Evolutionary conservation across 2,329 filamentous ascomycete species (phyloP), one percentile per base, ranked within the genome.

Genomic region (Aspergillus sp.): DNA sequence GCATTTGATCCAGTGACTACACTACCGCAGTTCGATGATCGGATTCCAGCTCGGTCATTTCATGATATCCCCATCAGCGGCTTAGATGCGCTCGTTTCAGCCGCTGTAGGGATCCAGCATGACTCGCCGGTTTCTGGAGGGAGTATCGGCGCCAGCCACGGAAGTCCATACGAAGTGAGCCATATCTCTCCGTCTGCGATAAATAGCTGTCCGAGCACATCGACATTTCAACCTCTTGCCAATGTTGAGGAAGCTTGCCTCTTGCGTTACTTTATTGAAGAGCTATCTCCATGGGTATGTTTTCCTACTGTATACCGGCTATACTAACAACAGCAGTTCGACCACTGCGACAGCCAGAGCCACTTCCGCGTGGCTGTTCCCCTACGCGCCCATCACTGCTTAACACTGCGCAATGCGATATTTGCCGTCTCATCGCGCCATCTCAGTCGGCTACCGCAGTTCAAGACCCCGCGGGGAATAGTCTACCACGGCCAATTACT

Each of bases 241-340:
- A 26, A 38, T 1, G 8, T 50, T 6, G 17, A 50, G 12, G 48
- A 50, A 2, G 22, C 48, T 2, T 50, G 48, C 9, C 48, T 41
- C 0, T 8, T 39, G 2, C 34, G 32, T 2, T 41, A 50, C 15
- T 67, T 66, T 7, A 67, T 66, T 20, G 66, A 67, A 18, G 66
- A 68, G n/a, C 41, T 67, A 15, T 67, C 63, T 9, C 65, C 65
- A 12, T 66, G 62, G 65, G 64, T 68, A 60, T 18, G n/a, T n/a
- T n/a, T n/a, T n/a, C n/a, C n/a, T n/a, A n/a, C n/a, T n/a, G n/a
- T n/a, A n/a, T n/a, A n/a, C n/a, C n/a, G n/a, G n/a, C n/a, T n/a
- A n/a, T n/a, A 39, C 17, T 39, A 7, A 39, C 17, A 17, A 9
- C 36, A n/a, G 9, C 26, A 66, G 64, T 66, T 66, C 48, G 64